These are phyloP conservation scores for Bryopsis sp. DNA, from an alignment of 139 green algal species.

Conservation along the genomic window DNA sequence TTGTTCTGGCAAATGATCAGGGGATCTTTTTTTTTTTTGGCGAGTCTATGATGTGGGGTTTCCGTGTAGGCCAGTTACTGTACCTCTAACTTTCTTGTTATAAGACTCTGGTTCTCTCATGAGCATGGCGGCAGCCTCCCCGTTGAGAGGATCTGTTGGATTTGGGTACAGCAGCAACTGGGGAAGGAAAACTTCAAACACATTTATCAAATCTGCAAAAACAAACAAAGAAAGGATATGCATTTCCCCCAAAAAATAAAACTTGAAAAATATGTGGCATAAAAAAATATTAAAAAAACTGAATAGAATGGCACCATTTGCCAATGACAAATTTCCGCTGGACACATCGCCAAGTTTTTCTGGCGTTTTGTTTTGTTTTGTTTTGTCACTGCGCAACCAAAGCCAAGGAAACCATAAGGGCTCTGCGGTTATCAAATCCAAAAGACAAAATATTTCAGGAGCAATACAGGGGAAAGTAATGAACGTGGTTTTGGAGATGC, in stretches of 20 bases:
- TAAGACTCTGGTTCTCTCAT: constrained; percentile 92
- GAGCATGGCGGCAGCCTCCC: constrained; percentile 92
- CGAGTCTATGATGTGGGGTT: not conserved
- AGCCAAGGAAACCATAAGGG: no score
- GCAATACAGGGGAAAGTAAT: no score
- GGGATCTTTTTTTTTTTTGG: not conserved
- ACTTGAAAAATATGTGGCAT: constrained; percentile 7
- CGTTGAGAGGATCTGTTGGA: constrained; percentile 93
- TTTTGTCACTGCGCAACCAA: no score
- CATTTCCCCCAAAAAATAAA: not conserved
- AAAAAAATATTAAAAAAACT: no score
- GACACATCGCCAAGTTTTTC: no score
- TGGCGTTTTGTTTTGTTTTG: no score
- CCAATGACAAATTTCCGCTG: no score
- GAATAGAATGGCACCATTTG: no score
- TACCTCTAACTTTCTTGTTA: constrained; percentile 80
- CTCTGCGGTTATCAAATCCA: no score
- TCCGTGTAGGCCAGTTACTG: not conserved
- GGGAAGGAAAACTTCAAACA: constrained; percentile 98
- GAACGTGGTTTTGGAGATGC: no score
- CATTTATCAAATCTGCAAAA: constrained; percentile 89
- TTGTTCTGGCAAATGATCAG: not conserved
- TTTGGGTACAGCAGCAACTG: constrained; percentile 99
- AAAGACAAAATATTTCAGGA: no score
- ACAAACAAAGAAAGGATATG: not conserved